Base-by-base conservation (phyloP, 2,329 filamentous ascomycete genomes). In the Penicillium sp. region DNA sequence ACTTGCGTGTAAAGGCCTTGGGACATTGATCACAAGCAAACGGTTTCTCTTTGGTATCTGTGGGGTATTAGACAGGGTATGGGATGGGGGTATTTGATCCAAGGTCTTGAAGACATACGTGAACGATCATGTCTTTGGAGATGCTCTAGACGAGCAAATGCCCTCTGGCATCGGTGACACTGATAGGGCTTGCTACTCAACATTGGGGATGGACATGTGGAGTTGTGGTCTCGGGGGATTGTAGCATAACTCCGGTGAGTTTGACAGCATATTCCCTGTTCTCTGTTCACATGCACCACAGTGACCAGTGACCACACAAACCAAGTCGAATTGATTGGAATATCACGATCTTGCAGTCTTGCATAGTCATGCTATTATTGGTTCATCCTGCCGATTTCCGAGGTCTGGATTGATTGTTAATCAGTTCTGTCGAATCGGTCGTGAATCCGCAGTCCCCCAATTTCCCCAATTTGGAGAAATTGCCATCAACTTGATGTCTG, bases 21-120 rank as follows among this genome's bases (percentile, higher is more conserved):
- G 69, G 62, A 39, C 71, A 73, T 60, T 67, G 65, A 9, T 57
- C 44, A 39, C 70, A 73, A 54, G 54, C 48, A 43, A 66, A 73
- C 3, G 71, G 71, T 55, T 73, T 73, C 54, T 73, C 71, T 35
- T 73, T 73, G 21, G 71, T 73, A 55, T 73, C 71, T 73, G 48
- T 27, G 33, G 39, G 49, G 47, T n/a, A 39, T 61, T 49, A 65
- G 59, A 52, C 41, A 13, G 49, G 44, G 41, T n/a, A 39, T 61
- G 48, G 63, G 59, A 49, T 39, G 21, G 38, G 25, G 38, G 49
- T 42, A 23, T 27, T 21, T 4, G 1, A 10, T 27, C n/a, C 35
- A 23, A 25, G 38, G 19, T 25, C 29, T 10, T 4, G 17, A 25
- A 35, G 21, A 58, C 66, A 41, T 68, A 73, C 70, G 71, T 35